Evolutionary conservation across 441 rosid genomes (phyloP), one percentile per base, ranked within the genome.

Genomic region (Aquilaria agallochum): DNA sequence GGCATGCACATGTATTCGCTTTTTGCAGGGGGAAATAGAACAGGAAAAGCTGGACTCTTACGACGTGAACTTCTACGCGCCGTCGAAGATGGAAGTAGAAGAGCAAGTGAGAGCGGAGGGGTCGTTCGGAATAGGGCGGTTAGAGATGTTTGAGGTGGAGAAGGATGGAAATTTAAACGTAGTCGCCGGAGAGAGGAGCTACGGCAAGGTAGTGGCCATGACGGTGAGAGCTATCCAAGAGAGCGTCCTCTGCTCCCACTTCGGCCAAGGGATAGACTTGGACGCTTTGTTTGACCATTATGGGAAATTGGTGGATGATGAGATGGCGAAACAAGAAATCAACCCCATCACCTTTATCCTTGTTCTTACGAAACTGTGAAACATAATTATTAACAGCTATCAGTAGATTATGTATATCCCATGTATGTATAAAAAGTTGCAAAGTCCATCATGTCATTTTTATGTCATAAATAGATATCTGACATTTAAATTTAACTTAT

Each of bases 201-300:
- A 80, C 31, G 98, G 98, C 44, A 68, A 54, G 15, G 71, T 53
- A 8, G 81, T 84, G 52, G 98, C 95, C 0, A 83, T 65, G 74
- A 75, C 92, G 0, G 92, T 92, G 58, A 81, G 96, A 77, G 95
- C 96, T 9, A 69, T 92, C 66, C 98, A 89, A 65, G 98, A 87
- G 75, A 64, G 95, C 48, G 83, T 88, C 90, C 72, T 89, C 54
- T 40, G 56, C 52, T 71, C 74, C 58, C 92, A 89, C 58, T 92
- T 92, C 64, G 95, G 93, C 8, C 81, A 80, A 51, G 81, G 72
- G 51, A 77, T 86, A n/a, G 59, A 63, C 68, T 50, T 89, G 5
- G 90, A 92, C 66, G 50, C 62, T 59, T 66, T 92, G 50, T 92
- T 92, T 75, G 76, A 83, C 42, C 72, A 59, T 5, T 92, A 76